Conservation (phyloP, 2,329 filamentous ascomycete genomes). For the Tolypocladium pustulatum region DNA sequence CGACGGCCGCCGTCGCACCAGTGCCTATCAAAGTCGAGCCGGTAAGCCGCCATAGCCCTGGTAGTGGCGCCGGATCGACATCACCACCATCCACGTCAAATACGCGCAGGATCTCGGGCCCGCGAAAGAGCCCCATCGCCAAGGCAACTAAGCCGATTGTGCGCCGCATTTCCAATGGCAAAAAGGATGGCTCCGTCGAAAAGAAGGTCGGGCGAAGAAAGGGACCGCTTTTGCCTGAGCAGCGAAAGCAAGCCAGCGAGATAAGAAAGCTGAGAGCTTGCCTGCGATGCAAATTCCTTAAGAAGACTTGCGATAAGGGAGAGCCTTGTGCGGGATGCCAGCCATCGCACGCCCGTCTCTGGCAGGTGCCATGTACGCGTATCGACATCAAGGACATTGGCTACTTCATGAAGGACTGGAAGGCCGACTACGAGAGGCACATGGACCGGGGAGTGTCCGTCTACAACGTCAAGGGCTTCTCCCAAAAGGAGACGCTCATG, state of each 20-base stretch:
- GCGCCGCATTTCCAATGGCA: slow-evolving; percentile 65
- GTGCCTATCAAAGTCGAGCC: slow-evolving; percentile 54
- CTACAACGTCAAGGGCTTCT: slow-evolving; percentile 85
- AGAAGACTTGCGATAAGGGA: slow-evolving; percentile 98
- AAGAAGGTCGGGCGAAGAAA: slow-evolving; percentile 89
- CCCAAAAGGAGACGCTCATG: slow-evolving; percentile 57
- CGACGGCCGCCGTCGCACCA: slow-evolving; percentile 55
- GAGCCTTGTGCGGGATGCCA: slow-evolving; percentile 93
- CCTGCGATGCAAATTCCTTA: slow-evolving; percentile 93
- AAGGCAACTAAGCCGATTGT: slow-evolving; percentile 78
- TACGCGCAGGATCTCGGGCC: slow-evolving; percentile 55
- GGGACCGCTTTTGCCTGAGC: slow-evolving; percentile 83
- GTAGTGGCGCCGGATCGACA: slow-evolving; percentile 48
- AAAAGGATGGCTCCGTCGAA: slow-evolving; percentile 69
- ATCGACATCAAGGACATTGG: slow-evolving; percentile 98
- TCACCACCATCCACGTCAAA: slow-evolving; percentile 52
- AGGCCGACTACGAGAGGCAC: slow-evolving; percentile 90
- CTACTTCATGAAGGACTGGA: slow-evolving; percentile 99
- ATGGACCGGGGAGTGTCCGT: slow-evolving; percentile 79
- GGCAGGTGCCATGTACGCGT: slow-evolving; percentile 95
- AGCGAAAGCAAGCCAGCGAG: slow-evolving; percentile 92
- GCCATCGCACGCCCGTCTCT: slow-evolving; percentile 87
- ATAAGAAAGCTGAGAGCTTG: slow-evolving; percentile 92
- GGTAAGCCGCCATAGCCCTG: slow-evolving; percentile 47
- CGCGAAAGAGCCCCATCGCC: slow-evolving; percentile 65